Base-by-base conservation (phyloP, 495 filamentous ascomycete species). In the Lophiostoma macrostomum region DNA sequence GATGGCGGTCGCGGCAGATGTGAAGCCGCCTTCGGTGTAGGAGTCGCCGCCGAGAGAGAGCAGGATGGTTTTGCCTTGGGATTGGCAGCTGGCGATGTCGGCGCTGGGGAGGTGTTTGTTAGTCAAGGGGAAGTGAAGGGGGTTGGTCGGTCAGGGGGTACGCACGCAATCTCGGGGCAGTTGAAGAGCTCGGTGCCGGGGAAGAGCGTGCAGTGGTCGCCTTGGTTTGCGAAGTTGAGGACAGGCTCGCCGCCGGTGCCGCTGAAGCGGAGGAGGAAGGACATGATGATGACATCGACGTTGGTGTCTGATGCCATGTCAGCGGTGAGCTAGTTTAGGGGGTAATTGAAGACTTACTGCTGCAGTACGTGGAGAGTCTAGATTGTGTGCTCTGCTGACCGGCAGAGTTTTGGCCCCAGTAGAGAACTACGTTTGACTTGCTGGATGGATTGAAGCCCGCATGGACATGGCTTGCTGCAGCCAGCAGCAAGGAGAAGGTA, bases 91-190 rank as follows among this genome's bases (percentile, higher is more conserved):
- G 18, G 34, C 53, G 31, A 71, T 71, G 50, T 71, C 68, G 25
- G 60, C 50, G 18, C 56, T 58, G 37, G 38, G 20, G 50, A 38
- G 1, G 30, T 32, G 14, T 11, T 22, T 32, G 3, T 3, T n/a
- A 24, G 20, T 14, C 10, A 29, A 19, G 22, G 16, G 19, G 23
- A 38, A 29, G 8, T n/a, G 19, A n/a, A n/a, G n/a, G n/a, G n/a
- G n/a, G n/a, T n/a, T n/a, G n/a, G n/a, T n/a, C n/a, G n/a, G n/a
- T n/a, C n/a, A 24, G 14, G 30, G 19, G 19, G 16, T 8, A 58
- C 69, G 58, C 71, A 82, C 78, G 73, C 83, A 20, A 88, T 75
- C 55, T 85, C 66, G 12, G 84, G 80, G 58, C 84, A 88, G 40
- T 74, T 72, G 32, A 79, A 65, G 20, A 85, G 68, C 14, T 74